Evolutionary conservation across 768 basidiomycete species (phyloP), one percentile per base, ranked within the genome.

Genomic region (Lactifluus volemus): DNA sequence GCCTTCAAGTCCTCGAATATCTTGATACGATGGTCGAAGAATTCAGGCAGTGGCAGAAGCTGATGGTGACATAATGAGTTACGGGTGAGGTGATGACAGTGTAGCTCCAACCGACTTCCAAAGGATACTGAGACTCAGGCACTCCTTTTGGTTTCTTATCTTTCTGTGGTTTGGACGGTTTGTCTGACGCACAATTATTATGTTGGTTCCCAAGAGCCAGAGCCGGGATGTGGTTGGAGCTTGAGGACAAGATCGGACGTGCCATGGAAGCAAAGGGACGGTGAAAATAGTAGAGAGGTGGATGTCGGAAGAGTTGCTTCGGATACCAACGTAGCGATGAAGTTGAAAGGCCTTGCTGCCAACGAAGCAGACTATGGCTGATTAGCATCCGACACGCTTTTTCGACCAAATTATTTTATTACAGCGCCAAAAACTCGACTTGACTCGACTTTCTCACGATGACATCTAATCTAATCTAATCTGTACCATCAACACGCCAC

Each of bases 1-100:
- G 78, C 83, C 73, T 92, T 93, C 63, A 95, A 77, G 69, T 88
- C 77, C 42, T 96, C 88, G 68, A 94, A 98, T 68, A 98, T 84
- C 70, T 85, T 84, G 74, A 98, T 82, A 51, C 96, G 86, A 72
- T 89, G 87, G 66, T 88, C 88, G 74, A 98, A 87, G 78, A 86
- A 98, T 58, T 79, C 85, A 14, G 96, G 93, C 5, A 77, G 80
- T 17, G 95, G 95, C 75, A 85, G 79, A 57, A 94, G 75, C 92
- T 94, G 41, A 45, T 42, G 52, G 8, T 38, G 21, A 25, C 54
- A 60, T 44, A 34, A 64, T 63, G 66, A 65, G 59, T 32, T 61
- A 51, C 9, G 56, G 30, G 49, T 10, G 12, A 49, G 11, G n/a
- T 6, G 30, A 45, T 15, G 17, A 49, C 30, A 61, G 47, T 2